These are phyloP conservation scores for Oryza officinalis DNA, from an alignment of 176 grass and related monocot genomes.

Conservation along the genomic window DNA sequence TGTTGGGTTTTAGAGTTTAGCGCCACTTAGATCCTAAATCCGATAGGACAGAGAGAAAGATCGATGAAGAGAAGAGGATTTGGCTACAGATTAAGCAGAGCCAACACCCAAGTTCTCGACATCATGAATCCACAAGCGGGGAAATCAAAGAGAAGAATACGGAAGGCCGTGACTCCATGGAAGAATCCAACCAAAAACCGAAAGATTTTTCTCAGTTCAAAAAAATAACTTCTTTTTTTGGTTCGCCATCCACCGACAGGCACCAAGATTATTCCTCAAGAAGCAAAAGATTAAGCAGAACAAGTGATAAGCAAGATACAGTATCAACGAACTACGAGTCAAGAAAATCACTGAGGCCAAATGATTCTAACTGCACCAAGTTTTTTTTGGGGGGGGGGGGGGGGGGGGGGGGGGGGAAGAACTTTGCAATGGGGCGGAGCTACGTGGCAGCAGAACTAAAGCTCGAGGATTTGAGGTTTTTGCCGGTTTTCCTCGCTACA, in stretches of 20 bases:
- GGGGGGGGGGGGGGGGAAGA: too few relatives aligned
- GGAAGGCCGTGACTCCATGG: constrained; percentile 14
- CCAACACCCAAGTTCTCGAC: neutral
- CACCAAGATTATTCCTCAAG: neutral
- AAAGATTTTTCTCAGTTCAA: neutral
- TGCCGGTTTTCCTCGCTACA: neutral
- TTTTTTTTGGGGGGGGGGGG: too few relatives aligned
- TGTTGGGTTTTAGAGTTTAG: neutral
- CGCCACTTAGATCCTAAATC: constrained; percentile 4
- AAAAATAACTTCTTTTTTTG: neutral
- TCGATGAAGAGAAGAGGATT: neutral
- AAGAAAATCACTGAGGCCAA: neutral
- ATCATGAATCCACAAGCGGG: constrained; percentile 15
- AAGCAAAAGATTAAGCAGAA: neutral
- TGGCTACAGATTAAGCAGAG: neutral
- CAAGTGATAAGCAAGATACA: constrained; percentile 14
- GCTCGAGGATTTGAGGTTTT: neutral
- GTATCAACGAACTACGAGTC: neutral
- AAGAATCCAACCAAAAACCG: constrained; percentile 20
- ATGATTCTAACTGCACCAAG: neutral
- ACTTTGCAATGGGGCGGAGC: neutral
- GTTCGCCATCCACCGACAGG: neutral
- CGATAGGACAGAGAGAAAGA: neutral
- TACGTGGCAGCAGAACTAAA: neutral
- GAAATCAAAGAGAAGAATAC: constrained; percentile 31